Conservation (phyloP, 2,329 filamentous ascomycete genomes). For the Penicillium sp. region DNA sequence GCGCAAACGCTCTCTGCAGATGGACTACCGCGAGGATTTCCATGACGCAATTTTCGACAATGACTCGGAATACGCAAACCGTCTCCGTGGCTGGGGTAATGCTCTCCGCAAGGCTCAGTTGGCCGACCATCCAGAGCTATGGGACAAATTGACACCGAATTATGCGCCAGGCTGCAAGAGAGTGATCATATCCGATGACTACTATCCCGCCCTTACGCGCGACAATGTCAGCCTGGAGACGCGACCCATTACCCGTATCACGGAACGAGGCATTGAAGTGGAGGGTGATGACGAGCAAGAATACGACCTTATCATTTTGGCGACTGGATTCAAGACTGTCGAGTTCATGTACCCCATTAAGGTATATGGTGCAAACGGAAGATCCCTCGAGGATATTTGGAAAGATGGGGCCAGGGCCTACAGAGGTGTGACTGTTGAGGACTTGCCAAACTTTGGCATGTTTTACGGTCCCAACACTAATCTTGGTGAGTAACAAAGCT, state of each 20-base stretch:
- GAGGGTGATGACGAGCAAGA: conserved; percentile 42
- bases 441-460: conserved; percentile 58
- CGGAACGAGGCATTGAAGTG: conserved; percentile 49
- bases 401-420: conserved; percentile 52
- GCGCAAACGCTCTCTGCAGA: conserved; percentile 52
- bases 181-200: conserved; percentile 19
- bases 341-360: conserved; percentile 61
- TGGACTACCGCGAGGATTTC: conserved; percentile 57
- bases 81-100: conserved; percentile 40
- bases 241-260: conserved; percentile 48
- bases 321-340: conserved; percentile 60
- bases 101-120: conserved; percentile 49
- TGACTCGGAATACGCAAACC: conserved; percentile 41
- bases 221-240: conserved; percentile 48
- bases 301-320: conserved; percentile 58
- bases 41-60: conserved; percentile 45
- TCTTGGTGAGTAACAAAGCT: conserved; percentile 29
- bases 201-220: conserved; percentile 19
- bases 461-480: conserved; percentile 61
- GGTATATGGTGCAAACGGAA: conserved; percentile 48
- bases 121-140: conserved; percentile 51
- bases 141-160: conserved; percentile 54
- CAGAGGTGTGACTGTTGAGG: conserved; percentile 53
- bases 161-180: conserved; percentile 23
- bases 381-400: conserved; percentile 54